These are phyloP conservation scores for Strombidium stylifer DNA, from an alignment of 73 alveolate genomes.

Conservation along the genomic window DNA sequence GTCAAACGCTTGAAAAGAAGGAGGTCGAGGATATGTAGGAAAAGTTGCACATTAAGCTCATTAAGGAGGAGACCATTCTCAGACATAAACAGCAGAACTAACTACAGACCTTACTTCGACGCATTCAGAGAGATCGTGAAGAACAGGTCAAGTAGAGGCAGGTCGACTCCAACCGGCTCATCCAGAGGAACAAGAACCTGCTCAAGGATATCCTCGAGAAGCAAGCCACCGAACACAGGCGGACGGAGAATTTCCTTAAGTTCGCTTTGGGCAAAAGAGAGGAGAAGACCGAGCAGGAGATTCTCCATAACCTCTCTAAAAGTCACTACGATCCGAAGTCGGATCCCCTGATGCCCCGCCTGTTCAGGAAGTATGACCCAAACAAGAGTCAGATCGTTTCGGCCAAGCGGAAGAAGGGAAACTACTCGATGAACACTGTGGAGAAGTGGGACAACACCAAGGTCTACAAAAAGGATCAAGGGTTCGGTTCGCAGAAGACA, in stretches of 20 bases:
- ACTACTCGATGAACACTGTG: too few species aligned
- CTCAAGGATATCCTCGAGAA: slow-evolving; percentile 54
- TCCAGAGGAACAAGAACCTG: slow-evolving; percentile 69
- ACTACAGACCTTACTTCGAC: slow-evolving; percentile 60
- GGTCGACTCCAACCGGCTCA: slow-evolving; percentile 65
- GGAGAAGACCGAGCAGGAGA: too few species aligned
- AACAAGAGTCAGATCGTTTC: too few species aligned
- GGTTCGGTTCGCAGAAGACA: too few species aligned
- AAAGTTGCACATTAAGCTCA: slow-evolving; percentile 8
- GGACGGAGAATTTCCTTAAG: slow-evolving; percentile 57
- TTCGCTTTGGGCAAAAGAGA: slow-evolving; percentile 49
- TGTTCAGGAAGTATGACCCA: slow-evolving; percentile 1
- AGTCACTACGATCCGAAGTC: slow-evolving; percentile 8
- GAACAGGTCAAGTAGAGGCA: slow-evolving; percentile 73
- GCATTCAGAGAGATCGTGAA: slow-evolving; percentile 75
- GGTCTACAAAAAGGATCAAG: too few species aligned
- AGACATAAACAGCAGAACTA: slow-evolving; percentile 61
- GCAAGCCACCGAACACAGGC: slow-evolving; percentile 67
- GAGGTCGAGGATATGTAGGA: slow-evolving; percentile 38
- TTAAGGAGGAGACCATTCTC: slow-evolving; percentile 54
- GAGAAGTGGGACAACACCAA: too few species aligned
- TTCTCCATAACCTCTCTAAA: too few species aligned
- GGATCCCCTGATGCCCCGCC: slow-evolving; percentile 25
- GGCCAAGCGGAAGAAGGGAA: too few species aligned
- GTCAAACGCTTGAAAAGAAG: slow-evolving; percentile 35